phyloP scores from a whole-genome alignment of 164 flowering plant species.

The Amborella trichopoda region DNA sequence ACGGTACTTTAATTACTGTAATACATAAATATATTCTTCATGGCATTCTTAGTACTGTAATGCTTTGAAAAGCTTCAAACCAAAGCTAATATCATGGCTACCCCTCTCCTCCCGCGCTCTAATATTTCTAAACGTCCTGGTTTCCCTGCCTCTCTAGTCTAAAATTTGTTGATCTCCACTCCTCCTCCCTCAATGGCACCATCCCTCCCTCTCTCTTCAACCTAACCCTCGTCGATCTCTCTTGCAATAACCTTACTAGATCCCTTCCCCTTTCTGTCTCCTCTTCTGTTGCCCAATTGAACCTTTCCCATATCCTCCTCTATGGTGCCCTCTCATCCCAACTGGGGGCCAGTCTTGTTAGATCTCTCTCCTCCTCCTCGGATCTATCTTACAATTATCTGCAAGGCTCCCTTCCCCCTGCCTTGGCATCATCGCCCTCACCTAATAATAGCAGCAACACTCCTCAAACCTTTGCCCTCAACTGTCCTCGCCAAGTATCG shows the following conservation, averaged over 20 bases:
- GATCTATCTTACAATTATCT: constrained; percentile 64
- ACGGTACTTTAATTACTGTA: no score
- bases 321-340: constrained; percentile 25
- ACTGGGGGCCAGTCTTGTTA: constrained; percentile 4
- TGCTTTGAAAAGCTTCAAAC: no score
- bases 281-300: constrained; percentile 12
- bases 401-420: constrained; percentile 35
- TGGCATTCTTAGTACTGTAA: no score
- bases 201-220: constrained; percentile 43
- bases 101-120: no score
- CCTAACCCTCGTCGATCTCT: constrained; percentile 27
- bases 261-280: constrained; percentile 20
- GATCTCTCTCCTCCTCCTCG: constrained; percentile 15
- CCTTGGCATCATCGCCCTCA: background rate
- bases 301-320: constrained; percentile 27
- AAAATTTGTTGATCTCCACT: constrained; percentile 62
- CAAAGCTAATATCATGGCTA: no score
- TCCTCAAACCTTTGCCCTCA: constrained; percentile 23
- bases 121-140: no score
- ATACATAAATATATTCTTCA: no score
- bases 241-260: constrained; percentile 37
- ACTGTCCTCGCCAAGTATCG: constrained; percentile 53
- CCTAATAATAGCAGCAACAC: background rate
- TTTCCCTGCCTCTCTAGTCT: constrained; percentile 35
- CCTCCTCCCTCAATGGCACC: constrained; percentile 30